A percentile compares a stretch with the other conserved stretches of the same genome.
Evolutionary conservation across 805 yeast species (phyloP).

Genomic region (Metschnikowia shivogae): DNA sequence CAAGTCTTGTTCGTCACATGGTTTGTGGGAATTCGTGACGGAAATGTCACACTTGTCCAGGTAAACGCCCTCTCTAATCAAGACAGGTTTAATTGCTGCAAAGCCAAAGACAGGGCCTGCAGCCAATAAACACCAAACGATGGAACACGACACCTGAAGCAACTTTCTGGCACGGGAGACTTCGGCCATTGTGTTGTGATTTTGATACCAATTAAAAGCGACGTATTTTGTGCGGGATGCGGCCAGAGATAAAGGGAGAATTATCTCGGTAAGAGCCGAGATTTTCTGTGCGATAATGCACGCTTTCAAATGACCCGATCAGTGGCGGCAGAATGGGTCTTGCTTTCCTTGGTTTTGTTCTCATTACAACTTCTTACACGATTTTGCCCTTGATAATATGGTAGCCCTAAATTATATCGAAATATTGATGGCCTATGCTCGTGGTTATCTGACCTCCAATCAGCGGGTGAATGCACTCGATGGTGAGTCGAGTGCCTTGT

Average conservation of each 20-base stretch:
- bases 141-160: conserved; percentile 66
- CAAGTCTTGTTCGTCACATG: conserved; percentile 76
- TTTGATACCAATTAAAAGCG: neutral
- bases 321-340: no score
- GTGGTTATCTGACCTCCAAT: no score
- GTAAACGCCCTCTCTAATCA: conserved; percentile 76
- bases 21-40: conserved; percentile 9
- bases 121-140: conserved; percentile 81
- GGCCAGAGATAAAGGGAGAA: neutral
- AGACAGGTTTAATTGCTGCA: conserved; percentile 86
- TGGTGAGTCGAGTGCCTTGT: no score
- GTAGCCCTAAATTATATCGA: no score
- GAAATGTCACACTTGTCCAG: conserved; percentile 48
- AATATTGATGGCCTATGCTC: no score
- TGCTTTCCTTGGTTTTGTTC: no score
- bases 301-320: no score
- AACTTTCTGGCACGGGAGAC: conserved; percentile 27
- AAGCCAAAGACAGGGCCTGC: conserved; percentile 96
- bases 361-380: no score
- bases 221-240: neutral
- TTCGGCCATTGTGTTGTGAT: conserved; percentile 9
- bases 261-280: conserved; percentile 1
- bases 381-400: no score
- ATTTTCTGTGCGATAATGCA: conserved; percentile 3
- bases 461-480: no score